Evolutionary conservation across 1,284 basidiomycete genomes (phyloP).

Genomic region (Athelia psychrophila): DNA sequence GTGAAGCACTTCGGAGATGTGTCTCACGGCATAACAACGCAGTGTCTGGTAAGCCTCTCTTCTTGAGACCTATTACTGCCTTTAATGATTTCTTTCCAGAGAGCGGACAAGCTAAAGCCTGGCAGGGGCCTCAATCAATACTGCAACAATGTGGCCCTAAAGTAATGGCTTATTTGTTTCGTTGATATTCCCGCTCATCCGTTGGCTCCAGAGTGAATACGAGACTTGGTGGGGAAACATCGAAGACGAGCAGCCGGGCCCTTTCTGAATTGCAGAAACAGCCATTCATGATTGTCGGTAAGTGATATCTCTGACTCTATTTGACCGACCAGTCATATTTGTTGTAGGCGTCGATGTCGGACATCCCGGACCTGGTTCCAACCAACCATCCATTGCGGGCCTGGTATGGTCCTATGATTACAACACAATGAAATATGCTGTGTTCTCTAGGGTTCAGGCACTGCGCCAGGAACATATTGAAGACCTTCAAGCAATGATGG

Average conservation of each 20-base stretch:
- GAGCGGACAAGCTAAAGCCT: slow-evolving; percentile 8
- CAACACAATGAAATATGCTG: slow-evolving; percentile 23
- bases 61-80: slow-evolving; percentile 7
- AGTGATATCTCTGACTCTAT: not conserved
- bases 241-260: slow-evolving; percentile 16
- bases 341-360: slow-evolving; percentile 39
- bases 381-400: slow-evolving; percentile 32
- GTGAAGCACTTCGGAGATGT: slow-evolving; percentile 37
- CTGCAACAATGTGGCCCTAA: slow-evolving; percentile 34
- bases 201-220: slow-evolving; percentile 32
- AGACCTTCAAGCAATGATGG: slow-evolving; percentile 38
- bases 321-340: not conserved
- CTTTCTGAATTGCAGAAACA: slow-evolving; percentile 17
- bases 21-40: slow-evolving; percentile 26
- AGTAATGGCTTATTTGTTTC: slow-evolving; percentile 22
- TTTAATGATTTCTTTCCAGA: slow-evolving; percentile 14
- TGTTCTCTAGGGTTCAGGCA: slow-evolving; percentile 40
- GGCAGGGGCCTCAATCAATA: slow-evolving; percentile 27
- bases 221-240: slow-evolving; percentile 36
- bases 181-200: not conserved
- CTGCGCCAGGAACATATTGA: slow-evolving; percentile 51
- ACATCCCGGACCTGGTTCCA: slow-evolving; percentile 33
- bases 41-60: slow-evolving; percentile 30
- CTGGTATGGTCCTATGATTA: slow-evolving; percentile 32
- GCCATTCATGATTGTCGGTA: slow-evolving; percentile 36